Evolutionary conservation across 2,329 filamentous ascomycete genomes (phyloP), one percentile per base, ranked within the genome.

Genomic region (Mycosphaerelloides madeirae): DNA sequence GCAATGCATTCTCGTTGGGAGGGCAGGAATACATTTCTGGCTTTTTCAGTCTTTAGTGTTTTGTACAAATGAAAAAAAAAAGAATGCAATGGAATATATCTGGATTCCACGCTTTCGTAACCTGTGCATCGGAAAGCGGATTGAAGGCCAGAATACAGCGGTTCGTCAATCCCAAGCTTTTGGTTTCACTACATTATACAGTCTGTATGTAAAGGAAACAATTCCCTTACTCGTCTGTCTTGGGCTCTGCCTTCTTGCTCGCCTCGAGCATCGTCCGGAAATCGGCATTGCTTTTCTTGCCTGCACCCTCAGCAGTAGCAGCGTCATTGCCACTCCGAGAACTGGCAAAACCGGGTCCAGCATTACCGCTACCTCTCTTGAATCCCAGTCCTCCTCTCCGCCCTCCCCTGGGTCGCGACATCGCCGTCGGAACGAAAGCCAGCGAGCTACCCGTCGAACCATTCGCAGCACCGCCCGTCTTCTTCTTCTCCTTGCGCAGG

Each of bases 261-360:
- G 67, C 68, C 51, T 73, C 63, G 37, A 80, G 67, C 72, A 79
- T 72, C 25, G 69, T 69, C 43, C 75, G 71, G 60, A 81, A 81
- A 56, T 80, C 77, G 39, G 70, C 71, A 57, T 81, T 80, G 55
- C 73, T 79, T 65, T 78, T 81, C 52, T 62, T 62, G 25, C 41
- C 34, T 44, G 58, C 59, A 39, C 56, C 58, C 46, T 58, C 54
- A 32, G 56, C 57, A 18, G 40, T 37, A 8, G 52, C 56, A 48
- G 33, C 56, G 7, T 6, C 34, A 13, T 40, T 29, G 6, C 8
- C 12, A 38, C 13, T 8, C 6, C 13, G 19, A 18, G 14, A 3
- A 12, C 14, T 18, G n/a, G 33, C 33, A 9, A 19, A 14, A 18
- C 3, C 6, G 8, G 14, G 14, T 15, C 14, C 16, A 18, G 15